Base-by-base conservation (phyloP, 2,329 filamentous ascomycete genomes). In the Thielaviopsis cerberus region DNA sequence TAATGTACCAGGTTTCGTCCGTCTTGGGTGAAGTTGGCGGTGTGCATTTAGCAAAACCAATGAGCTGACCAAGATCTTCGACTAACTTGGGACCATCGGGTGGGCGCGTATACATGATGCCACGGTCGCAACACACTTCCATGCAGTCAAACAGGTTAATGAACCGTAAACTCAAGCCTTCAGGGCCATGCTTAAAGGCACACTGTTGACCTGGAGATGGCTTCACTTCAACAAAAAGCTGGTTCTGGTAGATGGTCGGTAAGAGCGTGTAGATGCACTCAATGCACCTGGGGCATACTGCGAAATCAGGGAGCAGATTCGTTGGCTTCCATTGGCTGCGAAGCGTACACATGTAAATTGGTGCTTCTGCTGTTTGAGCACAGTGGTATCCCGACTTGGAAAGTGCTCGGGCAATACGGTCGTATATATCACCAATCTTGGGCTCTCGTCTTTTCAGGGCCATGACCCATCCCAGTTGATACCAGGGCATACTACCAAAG, bases 391-490 rank as follows among this genome's bases (percentile, higher is more conserved):
- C 76, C 10, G 59, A 59, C 10, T 61, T 57, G 15, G 66, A 76
- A 4, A 77, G 75, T 1, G 77, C 72, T 5, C 65, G 56, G 17
- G 64, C 62, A 45, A 88, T 82, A 34, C 95, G 75, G 41, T 79
- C 77, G 60, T 84, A 96, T 74, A 4, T 94, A 71, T 13, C 79
- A 77, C 48, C 92, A 71, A 62, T 88, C 20, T 23, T 81, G 2
- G 77, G 74, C 20, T 79, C 74, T 13, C 80, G 71, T 63, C 87
- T 80, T 68, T 89, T 88, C 56, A 86, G 72, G 1, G 83, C 90
- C 62, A 94, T 75, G 2, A 90, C 75, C 81, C 86, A 94, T 0
- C 89, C 89, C 45, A 95, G 81, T 26, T 87, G 82, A 64, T 88
- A 84, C 88, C 89, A 96, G 0, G 84, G 80, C 0, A 75, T 77